These are phyloP conservation scores for Yamagishiella unicocca DNA, from an alignment of 139 green algal species.

Conservation along the genomic window DNA sequence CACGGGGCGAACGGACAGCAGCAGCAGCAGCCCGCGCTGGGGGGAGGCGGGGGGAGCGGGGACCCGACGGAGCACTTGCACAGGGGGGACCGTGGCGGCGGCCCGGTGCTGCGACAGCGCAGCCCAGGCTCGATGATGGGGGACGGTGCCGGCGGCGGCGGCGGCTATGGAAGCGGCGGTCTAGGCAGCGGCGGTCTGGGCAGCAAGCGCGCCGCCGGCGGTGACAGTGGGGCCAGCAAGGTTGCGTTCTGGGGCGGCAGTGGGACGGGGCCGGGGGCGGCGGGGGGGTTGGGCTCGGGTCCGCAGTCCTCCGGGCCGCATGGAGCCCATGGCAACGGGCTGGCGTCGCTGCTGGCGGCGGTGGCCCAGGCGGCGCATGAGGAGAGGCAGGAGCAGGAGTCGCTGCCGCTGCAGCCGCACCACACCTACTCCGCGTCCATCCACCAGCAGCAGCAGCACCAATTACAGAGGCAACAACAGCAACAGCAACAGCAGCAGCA, in stretches of 20 bases:
- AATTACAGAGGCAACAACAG: too few species aligned
- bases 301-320: not conserved
- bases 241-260: too few species aligned
- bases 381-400: not conserved
- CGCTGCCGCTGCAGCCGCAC: not conserved
- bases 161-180: not conserved
- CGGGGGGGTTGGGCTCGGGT: not conserved
- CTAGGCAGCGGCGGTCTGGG: not conserved
- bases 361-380: not conserved
- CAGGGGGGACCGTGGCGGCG: not conserved
- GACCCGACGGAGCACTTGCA: not conserved
- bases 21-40: not conserved
- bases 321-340: not conserved
- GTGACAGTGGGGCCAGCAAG: not conserved
- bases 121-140: not conserved
- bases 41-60: not conserved
- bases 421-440: constrained; percentile 14
- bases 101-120: not conserved
- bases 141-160: not conserved
- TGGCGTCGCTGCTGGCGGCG: constrained; percentile 11
- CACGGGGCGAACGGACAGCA: not conserved
- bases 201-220: not conserved
- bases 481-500: not conserved
- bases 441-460: not conserved
- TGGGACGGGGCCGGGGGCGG: not conserved